phyloP scores from a whole-genome alignment of 768 basidiomycete species.

The Lyophyllum semitale region DNA sequence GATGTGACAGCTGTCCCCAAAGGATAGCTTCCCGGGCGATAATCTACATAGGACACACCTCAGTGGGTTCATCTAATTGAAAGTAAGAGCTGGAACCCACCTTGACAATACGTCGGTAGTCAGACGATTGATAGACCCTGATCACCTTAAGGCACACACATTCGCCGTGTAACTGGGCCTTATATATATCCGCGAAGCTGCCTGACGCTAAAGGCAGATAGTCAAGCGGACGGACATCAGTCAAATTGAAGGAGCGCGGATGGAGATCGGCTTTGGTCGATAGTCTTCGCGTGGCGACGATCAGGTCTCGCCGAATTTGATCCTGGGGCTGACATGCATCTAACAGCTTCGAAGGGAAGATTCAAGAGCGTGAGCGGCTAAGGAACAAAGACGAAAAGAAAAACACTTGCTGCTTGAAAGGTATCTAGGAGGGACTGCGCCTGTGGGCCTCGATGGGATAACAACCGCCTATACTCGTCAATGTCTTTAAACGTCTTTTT shows the following conservation, averaged over 20 bases:
- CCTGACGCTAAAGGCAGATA: too few relatives aligned
- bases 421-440: neutral
- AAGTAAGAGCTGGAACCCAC: too few relatives aligned
- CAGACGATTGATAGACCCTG: neutral
- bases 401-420: neutral
- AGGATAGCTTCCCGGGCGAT: neutral
- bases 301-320: neutral
- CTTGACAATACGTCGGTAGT: too few relatives aligned
- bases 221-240: neutral
- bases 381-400: neutral
- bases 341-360: neutral
- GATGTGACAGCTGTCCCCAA: conserved; percentile 3
- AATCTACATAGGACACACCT: too few relatives aligned
- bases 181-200: neutral
- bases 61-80: too few relatives aligned
- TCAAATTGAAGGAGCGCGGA: neutral
- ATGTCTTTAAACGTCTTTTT: too few relatives aligned
- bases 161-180: neutral
- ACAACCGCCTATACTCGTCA: too few relatives aligned
- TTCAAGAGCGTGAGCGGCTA: too few relatives aligned
- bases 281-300: neutral
- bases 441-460: too few relatives aligned
- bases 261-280: neutral
- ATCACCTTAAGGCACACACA: neutral
- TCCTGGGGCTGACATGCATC: neutral